Conservation (phyloP, 176 grass and related monocot species). For the Phoenix roebelenii region DNA sequence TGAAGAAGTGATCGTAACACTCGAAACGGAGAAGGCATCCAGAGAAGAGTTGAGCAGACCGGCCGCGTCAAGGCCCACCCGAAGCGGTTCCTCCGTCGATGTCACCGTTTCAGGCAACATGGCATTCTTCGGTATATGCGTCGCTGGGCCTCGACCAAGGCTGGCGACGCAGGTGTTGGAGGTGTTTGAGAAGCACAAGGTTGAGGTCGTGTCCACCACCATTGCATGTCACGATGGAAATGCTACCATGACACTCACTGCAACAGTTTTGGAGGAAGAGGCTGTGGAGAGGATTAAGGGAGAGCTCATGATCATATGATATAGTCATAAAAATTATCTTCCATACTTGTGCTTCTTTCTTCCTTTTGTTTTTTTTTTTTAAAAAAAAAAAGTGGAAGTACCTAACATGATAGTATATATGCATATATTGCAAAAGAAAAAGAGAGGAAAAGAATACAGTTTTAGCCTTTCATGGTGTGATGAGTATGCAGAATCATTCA, state of each 20-base stretch:
- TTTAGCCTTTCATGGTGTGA: no score
- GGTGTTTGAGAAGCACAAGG: conserved; percentile 27
- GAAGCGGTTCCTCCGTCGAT: neutral
- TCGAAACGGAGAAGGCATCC: conserved; percentile 15
- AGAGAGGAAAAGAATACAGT: no score
- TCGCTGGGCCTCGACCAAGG: neutral
- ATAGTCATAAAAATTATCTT: no score
- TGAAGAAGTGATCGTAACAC: conserved; percentile 3
- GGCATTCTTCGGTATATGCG: conserved; percentile 23
- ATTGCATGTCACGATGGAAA: neutral
- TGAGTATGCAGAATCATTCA: no score
- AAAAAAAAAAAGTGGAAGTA: no score
- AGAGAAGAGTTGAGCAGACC: neutral
- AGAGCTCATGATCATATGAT: conserved; percentile 19
- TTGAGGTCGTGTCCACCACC: conserved; percentile 18
- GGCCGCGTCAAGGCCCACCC: neutral
- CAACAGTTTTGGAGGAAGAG: neutral
- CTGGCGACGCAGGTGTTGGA: conserved; percentile 12
- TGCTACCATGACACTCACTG: conserved; percentile 15
- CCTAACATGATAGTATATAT: no score
- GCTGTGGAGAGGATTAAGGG: conserved; percentile 24
- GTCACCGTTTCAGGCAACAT: conserved; percentile 1
- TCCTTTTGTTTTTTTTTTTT: no score
- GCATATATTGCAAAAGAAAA: no score
- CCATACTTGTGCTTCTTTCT: no score